Evolutionary conservation across 805 yeast genomes (phyloP).

Genomic region (Candida ipomoeae): DNA sequence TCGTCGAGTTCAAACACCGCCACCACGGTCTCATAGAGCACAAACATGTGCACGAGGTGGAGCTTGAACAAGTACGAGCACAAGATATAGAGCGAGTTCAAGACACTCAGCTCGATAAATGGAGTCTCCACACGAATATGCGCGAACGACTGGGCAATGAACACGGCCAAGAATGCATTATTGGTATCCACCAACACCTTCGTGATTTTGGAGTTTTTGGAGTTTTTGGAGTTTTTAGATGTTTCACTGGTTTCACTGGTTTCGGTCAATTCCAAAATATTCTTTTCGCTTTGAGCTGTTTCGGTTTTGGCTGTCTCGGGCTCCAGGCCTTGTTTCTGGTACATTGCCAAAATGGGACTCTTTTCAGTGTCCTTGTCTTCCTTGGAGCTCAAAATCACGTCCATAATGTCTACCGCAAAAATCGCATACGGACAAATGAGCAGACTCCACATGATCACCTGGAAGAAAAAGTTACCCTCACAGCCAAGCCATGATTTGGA

Average conservation of each 20-base stretch:
- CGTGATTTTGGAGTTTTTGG: background rate
- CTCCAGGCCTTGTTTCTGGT: too few relatives aligned
- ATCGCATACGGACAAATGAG: constrained; percentile 21
- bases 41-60: constrained; percentile 30
- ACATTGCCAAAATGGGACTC: background rate
- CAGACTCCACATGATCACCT: constrained; percentile 17
- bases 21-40: constrained; percentile 26
- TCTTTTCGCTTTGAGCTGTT: too few relatives aligned
- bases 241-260: too few relatives aligned
- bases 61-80: constrained; percentile 28
- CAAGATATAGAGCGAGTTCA: constrained; percentile 17
- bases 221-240: too few relatives aligned
- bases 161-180: constrained; percentile 32
- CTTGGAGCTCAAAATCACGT: background rate
- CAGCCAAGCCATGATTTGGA: constrained; percentile 7
- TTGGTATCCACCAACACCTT: constrained; percentile 23
- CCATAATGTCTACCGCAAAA: constrained; percentile 12
- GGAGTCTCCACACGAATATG: constrained; percentile 22
- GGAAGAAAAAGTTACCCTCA: constrained; percentile 10
- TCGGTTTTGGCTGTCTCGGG: too few relatives aligned
- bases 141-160: constrained; percentile 34
- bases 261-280: too few relatives aligned
- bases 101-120: constrained; percentile 5
- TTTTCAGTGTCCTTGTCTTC: background rate
- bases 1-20: constrained; percentile 10